Percentiles rank a stretch among this genome's conserved stretches.
phyloP scores from a whole-genome alignment of 345 rosid species.

The Boechera divaricarpa region DNA sequence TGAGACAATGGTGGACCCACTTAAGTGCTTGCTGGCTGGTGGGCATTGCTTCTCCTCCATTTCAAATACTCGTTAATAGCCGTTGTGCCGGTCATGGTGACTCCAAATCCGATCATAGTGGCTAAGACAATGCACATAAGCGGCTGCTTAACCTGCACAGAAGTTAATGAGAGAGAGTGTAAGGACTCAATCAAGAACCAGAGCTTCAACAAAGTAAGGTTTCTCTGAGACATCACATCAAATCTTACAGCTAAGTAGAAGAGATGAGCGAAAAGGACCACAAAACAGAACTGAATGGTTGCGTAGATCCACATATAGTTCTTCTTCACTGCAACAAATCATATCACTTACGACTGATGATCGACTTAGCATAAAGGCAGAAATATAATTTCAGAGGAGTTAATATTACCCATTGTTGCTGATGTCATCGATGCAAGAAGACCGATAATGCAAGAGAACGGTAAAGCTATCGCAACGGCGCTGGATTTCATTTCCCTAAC shows the following conservation, averaged over 20 bases:
- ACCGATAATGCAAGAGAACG: conserved; percentile 80
- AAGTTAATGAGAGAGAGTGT: neutral
- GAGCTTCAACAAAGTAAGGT: neutral
- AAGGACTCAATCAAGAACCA: conserved; percentile 19
- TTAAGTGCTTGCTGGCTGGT: conserved; percentile 21
- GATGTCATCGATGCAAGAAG: conserved; percentile 79
- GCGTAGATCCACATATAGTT: conserved; percentile 80
- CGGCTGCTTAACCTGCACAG: conserved; percentile 56
- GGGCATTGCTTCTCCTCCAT: conserved; percentile 46
- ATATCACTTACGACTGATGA: neutral
- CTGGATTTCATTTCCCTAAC: conserved; percentile 63
- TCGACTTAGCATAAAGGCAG: neutral
- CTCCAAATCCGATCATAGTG: conserved; percentile 75
- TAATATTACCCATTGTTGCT: conserved; percentile 77
- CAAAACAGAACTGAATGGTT: conserved; percentile 63
- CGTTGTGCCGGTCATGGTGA: conserved; percentile 63
- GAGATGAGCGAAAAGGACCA: conserved; percentile 78
- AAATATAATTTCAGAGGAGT: neutral
- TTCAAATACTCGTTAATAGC: conserved; percentile 49
- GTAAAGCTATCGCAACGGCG: conserved; percentile 85
- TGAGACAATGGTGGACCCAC: neutral
- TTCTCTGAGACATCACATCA: conserved; percentile 1
- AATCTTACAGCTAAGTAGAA: conserved; percentile 70
- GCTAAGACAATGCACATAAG: conserved; percentile 77
- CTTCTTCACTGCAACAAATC: conserved; percentile 55